Percentiles rank a stretch among this genome's conserved stretches.
phyloP scores from a whole-genome alignment of 495 filamentous ascomycete species.

The Penicillium paradoxum region DNA sequence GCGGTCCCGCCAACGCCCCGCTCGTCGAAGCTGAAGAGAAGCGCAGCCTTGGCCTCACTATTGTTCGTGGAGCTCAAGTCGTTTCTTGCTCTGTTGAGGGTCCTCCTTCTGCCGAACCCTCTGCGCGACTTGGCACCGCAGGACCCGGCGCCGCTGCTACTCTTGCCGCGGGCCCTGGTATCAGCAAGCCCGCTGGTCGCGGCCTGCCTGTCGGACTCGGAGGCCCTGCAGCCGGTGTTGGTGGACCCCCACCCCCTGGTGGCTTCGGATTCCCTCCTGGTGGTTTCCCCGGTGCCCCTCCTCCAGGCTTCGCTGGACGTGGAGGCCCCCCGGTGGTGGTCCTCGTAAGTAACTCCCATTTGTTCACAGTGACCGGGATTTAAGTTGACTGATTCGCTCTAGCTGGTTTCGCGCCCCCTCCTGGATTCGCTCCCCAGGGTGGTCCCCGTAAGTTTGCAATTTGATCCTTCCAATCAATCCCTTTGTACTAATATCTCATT shows the following conservation, averaged over 20 bases:
- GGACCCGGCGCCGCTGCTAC: slow-evolving; percentile 61
- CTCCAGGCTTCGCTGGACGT: slow-evolving; percentile 72
- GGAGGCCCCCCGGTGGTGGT: slow-evolving; percentile 57
- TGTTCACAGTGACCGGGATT: not conserved
- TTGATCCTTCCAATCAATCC: not conserved
- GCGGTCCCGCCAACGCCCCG: slow-evolving; percentile 53
- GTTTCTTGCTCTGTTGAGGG: slow-evolving; percentile 93
- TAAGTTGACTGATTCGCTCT: slow-evolving; percentile 5
- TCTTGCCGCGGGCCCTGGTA: slow-evolving; percentile 78
- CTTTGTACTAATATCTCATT: slow-evolving; percentile 17
- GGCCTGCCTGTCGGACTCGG: slow-evolving; percentile 82
- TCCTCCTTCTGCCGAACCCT: slow-evolving; percentile 91
- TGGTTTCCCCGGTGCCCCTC: slow-evolving; percentile 61
- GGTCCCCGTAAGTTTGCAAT: slow-evolving; percentile 51
- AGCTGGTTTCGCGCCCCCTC: slow-evolving; percentile 60
- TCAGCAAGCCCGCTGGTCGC: slow-evolving; percentile 86
- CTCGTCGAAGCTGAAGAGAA: slow-evolving; percentile 91
- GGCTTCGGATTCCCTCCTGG: slow-evolving; percentile 58
- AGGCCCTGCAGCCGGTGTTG: slow-evolving; percentile 87
- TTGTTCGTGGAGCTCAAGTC: slow-evolving; percentile 88
- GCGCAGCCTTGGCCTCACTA: slow-evolving; percentile 89
- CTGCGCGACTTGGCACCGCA: slow-evolving; percentile 76
- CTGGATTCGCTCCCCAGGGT: slow-evolving; percentile 58
- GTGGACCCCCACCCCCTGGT: slow-evolving; percentile 65
- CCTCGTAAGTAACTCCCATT: slow-evolving; percentile 50